Base-by-base conservation (phyloP, 768 basidiomycete species). In the Symmetrospora coprosmae region DNA sequence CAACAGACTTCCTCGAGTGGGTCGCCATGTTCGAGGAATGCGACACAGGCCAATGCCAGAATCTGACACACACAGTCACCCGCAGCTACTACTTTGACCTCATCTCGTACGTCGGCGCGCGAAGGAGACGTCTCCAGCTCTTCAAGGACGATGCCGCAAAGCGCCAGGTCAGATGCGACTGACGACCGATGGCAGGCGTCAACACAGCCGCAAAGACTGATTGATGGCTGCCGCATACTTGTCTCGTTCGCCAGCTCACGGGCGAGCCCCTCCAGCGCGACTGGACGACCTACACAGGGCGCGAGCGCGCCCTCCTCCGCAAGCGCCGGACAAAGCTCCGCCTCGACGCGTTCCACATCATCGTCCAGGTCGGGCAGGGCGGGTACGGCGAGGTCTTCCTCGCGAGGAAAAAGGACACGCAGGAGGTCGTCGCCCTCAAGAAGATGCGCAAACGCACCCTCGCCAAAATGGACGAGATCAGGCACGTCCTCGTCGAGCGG, bases 401-500 rank as follows among this genome's bases (percentile, higher is more conserved):
- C 50, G 94, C 94, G 9, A 77, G 92, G 39, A 94, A 96, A 72
- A 84, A 84, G 66, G 94, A 99, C 67, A 86, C 91, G 1, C 87
- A 89, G 27, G 88, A 97, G 71, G 86, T 99, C 9, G 96, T 92
- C 65, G 94, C 94, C 6, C 75, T 97, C 55, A 97, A 99, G 78
- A 92, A 87, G 76, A 92, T 99, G 94, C 79, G 77, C 67, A 99
- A 99, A 73, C 79, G 84, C 23, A 96, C 90, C 0, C 69, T 99
- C 40, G 84, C 84, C 70, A 99, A 99, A 78, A 96, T 96, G 94
- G 91, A 96, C 66, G 94, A 99, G 87, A 83, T 97, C 69, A 85
- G 89, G n/a, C 94, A 99, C 71, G 89, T 99, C 47, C 81, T 97
- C 21, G 87, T 96, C 31, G 94, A 99, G 73, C 83, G 94, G 40